A percentile compares a stretch with the other conserved stretches of the same genome.
Conservation (phyloP, 805 yeast genomes). For the Candida hispaniensis region DNA sequence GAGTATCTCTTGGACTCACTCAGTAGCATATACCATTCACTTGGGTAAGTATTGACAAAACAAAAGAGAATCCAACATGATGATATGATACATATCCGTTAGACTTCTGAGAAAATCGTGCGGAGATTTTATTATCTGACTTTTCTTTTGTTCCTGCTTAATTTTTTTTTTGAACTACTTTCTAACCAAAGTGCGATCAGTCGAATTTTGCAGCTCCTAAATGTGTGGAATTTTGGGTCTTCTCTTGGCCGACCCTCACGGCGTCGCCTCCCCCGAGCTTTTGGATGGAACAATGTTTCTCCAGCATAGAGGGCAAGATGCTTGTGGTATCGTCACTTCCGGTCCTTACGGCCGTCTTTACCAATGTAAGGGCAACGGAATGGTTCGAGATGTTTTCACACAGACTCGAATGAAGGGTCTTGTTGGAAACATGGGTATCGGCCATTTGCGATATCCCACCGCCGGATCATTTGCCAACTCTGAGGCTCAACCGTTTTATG, state of each 20-base stretch:
- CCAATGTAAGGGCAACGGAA: slow-evolving; percentile 97
- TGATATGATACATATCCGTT: too few species aligned
- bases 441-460: slow-evolving; percentile 91
- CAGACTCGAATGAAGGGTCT: slow-evolving; percentile 64
- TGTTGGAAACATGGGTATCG: slow-evolving; percentile 90
- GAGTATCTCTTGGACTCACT: too few species aligned
- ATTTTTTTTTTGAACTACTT: too few species aligned
- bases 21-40: too few species aligned
- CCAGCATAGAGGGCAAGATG: slow-evolving; percentile 98
- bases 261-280: slow-evolving; percentile 75
- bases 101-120: too few species aligned
- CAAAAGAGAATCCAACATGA: too few species aligned
- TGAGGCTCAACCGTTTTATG: slow-evolving; percentile 98
- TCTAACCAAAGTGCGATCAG: too few species aligned
- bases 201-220: too few species aligned
- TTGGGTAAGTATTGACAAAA: too few species aligned
- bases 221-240: slow-evolving; percentile 97
- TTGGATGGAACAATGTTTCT: slow-evolving; percentile 86
- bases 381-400: slow-evolving; percentile 97
- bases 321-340: slow-evolving; percentile 97
- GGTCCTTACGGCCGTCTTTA: slow-evolving; percentile 87
- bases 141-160: too few species aligned
- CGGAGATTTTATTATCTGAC: too few species aligned
- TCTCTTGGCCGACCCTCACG: slow-evolving; percentile 62
- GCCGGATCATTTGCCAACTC: slow-evolving; percentile 93